Evolutionary conservation across 306 rosid genomes (phyloP).

Genomic region (Castanea crenata): DNA sequence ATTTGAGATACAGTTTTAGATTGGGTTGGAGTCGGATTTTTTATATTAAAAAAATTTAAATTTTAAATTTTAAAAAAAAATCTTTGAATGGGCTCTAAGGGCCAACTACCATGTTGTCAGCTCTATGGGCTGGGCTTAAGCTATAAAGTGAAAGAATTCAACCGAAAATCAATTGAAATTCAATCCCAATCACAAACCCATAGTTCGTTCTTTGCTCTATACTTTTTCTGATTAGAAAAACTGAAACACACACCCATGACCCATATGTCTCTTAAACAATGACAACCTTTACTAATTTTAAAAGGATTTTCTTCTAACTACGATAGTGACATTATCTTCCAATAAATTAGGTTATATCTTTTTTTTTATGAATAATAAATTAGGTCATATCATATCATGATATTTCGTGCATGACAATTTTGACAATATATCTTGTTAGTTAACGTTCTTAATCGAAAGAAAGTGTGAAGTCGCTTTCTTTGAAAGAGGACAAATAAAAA

Average conservation of each 20-base stretch:
- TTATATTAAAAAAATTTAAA: too few relatives aligned
- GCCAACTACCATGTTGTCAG: too few relatives aligned
- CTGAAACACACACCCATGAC: neutral
- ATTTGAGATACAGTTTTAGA: too few relatives aligned
- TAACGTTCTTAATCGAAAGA: neutral
- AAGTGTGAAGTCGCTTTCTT: neutral
- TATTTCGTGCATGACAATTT: slow-evolving; percentile 1
- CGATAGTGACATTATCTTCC: neutral
- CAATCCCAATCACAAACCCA: too few relatives aligned
- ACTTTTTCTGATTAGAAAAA: too few relatives aligned
- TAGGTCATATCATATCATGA: neutral
- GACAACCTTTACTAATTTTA: neutral
- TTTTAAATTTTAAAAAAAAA: too few relatives aligned
- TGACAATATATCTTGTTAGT: neutral
- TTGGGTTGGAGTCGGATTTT: too few relatives aligned
- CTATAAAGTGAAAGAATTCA: too few relatives aligned
- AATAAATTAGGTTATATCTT: neutral
- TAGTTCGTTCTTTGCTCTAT: too few relatives aligned
- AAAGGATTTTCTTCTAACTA: neutral
- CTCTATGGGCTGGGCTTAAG: too few relatives aligned
- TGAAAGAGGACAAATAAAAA: neutral
- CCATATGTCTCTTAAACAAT: neutral
- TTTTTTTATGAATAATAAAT: neutral
- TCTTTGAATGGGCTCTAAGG: too few relatives aligned
- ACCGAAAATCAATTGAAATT: too few relatives aligned